Evolutionary conservation across 495 filamentous ascomycete genomes (phyloP).

Genomic region (Alectoria sarmentosa): DNA sequence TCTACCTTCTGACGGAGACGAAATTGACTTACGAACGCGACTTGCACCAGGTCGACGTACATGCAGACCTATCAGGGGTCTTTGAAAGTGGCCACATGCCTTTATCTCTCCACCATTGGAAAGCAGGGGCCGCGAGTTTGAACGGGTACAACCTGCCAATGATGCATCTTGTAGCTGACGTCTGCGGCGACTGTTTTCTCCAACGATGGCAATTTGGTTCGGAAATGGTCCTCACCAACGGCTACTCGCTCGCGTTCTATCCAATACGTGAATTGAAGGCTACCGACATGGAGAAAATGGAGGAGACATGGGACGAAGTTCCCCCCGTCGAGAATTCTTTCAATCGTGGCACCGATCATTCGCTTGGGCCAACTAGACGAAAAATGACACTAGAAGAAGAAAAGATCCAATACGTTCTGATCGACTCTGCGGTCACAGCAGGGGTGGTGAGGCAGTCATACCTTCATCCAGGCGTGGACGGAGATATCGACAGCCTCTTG

Average conservation of each 20-base stretch:
- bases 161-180: conserved; percentile 49
- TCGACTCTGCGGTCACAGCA: conserved; percentile 17
- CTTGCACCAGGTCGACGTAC: conserved; percentile 58
- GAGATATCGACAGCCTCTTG: conserved; percentile 22
- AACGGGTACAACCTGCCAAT: conserved; percentile 47
- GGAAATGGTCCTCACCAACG: conserved; percentile 54
- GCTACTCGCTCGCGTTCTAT: conserved; percentile 55
- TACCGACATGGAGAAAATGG: conserved; percentile 49
- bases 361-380: conserved; percentile 21
- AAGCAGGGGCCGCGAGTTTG: conserved; percentile 43
- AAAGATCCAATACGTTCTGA: conserved; percentile 22
- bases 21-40: conserved; percentile 51
- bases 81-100: conserved; percentile 54
- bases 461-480: conserved; percentile 15
- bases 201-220: conserved; percentile 54
- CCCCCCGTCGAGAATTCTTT: conserved; percentile 21
- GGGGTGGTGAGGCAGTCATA: conserved; percentile 25
- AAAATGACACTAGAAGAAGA: conserved; percentile 18
- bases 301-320: conserved; percentile 56
- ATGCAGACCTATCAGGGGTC: conserved; percentile 52
- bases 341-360: conserved; percentile 24
- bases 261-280: conserved; percentile 39
- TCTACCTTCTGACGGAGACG: conserved; percentile 49
- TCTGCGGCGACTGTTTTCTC: conserved; percentile 56
- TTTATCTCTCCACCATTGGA: conserved; percentile 61